These are phyloP conservation scores for Ophiostoma angusticollis DNA, from an alignment of 2,329 filamentous ascomycete species.

Conservation along the genomic window DNA sequence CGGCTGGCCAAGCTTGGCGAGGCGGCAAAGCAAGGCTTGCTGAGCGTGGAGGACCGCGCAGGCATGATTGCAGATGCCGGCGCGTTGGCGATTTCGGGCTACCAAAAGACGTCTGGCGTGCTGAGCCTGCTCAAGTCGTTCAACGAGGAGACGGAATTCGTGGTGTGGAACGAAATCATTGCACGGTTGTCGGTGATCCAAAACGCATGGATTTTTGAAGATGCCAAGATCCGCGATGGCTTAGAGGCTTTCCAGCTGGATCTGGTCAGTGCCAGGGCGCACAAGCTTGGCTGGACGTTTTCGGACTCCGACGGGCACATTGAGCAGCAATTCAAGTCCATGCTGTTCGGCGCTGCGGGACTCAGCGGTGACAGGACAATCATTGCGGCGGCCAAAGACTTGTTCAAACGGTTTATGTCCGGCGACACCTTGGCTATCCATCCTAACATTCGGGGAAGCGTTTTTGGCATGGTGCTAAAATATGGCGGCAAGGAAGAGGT, in stretches of 20 bases:
- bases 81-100: conserved; percentile 77
- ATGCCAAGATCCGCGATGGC: conserved; percentile 56
- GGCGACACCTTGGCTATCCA: conserved; percentile 76
- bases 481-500: conserved; percentile 76
- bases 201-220: conserved; percentile 79
- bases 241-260: conserved; percentile 74
- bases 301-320: conserved; percentile 75
- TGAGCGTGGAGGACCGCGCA: conserved; percentile 81
- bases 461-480: conserved; percentile 73
- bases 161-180: conserved; percentile 90
- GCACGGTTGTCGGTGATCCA: conserved; percentile 67
- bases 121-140: conserved; percentile 78
- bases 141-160: conserved; percentile 72
- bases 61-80: conserved; percentile 93
- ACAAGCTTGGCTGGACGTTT: conserved; percentile 82
- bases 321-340: conserved; percentile 84
- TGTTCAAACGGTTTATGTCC: conserved; percentile 73
- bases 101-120: conserved; percentile 84
- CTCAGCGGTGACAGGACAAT: conserved; percentile 67
- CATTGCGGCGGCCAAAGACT: conserved; percentile 69
- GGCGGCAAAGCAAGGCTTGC: conserved; percentile 65
- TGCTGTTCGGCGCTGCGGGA: conserved; percentile 78
- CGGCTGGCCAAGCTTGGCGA: conserved; percentile 77
- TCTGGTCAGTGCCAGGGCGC: conserved; percentile 65
- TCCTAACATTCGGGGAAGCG: conserved; percentile 77